phyloP scores from a whole-genome alignment of 2,329 filamentous ascomycete species.

The Pyrenochaeta sp. region DNA sequence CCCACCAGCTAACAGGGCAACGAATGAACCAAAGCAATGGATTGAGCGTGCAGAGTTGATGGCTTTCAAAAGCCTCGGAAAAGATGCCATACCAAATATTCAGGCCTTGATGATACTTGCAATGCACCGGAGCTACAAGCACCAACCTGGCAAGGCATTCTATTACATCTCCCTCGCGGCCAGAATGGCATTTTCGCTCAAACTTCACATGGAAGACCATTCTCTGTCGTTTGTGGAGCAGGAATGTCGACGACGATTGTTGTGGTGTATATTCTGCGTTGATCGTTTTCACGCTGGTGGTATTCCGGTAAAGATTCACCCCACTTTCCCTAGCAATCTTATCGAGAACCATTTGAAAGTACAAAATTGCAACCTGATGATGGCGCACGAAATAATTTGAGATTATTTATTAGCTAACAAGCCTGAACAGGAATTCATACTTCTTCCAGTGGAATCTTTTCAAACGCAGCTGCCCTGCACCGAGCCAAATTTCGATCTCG shows the following conservation, averaged over 20 bases:
- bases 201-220: constrained; percentile 12
- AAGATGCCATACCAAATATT: neutral
- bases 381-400: too few species aligned
- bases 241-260: constrained; percentile 11
- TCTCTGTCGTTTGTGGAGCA: constrained; percentile 5
- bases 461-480: constrained; percentile 8
- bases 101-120: constrained; percentile 8
- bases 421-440: constrained; percentile 9
- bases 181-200: constrained; percentile 7
- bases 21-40: constrained; percentile 4
- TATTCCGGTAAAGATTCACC: neutral
- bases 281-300: constrained; percentile 10
- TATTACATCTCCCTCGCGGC: constrained; percentile 3
- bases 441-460: constrained; percentile 1
- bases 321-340: too few species aligned
- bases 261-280: constrained; percentile 12
- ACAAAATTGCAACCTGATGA: too few species aligned
- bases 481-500: constrained; percentile 8
- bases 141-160: constrained; percentile 8
- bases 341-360: too few species aligned
- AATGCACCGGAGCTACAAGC: constrained; percentile 1
- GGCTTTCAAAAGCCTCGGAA: constrained; percentile 9
- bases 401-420: too few species aligned
- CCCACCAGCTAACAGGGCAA: neutral
- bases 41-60: constrained; percentile 8